Conservation (phyloP, 148 eudicot genomes). For the Simmondsia chinensis region DNA sequence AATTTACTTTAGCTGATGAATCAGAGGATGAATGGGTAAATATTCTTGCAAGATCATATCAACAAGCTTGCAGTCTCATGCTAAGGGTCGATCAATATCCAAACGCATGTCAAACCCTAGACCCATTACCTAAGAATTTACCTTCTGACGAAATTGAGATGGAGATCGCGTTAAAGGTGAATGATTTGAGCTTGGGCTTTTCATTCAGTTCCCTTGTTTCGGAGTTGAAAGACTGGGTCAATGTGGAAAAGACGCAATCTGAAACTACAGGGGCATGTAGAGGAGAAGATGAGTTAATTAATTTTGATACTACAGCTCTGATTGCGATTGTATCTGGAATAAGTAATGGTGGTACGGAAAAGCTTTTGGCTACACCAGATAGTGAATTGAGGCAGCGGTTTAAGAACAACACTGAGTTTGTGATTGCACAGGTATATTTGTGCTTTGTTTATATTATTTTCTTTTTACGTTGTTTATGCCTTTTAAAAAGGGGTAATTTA, state of each 20-base stretch:
- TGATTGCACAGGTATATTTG: conserved; percentile 63
- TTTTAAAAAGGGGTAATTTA: too few relatives aligned
- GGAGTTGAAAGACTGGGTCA: conserved; percentile 31
- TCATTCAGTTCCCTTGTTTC: conserved; percentile 43
- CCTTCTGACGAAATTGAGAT: conserved; percentile 8
- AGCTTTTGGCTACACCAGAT: conserved; percentile 62
- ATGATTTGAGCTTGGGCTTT: conserved; percentile 14
- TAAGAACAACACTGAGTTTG: conserved; percentile 69
- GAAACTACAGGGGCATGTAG: conserved; percentile 4
- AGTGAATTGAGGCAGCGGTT: conserved; percentile 48
- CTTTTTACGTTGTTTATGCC: too few relatives aligned
- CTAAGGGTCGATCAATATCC: conserved; percentile 29
- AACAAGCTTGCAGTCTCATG: conserved; percentile 36
- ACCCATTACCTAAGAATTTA: conserved; percentile 7
- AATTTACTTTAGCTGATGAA: conserved; percentile 31
- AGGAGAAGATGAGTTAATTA: conserved; percentile 32
- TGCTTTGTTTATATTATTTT: neutral
- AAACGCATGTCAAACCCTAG: conserved; percentile 15
- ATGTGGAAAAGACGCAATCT: conserved; percentile 10
- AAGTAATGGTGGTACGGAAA: conserved; percentile 61
- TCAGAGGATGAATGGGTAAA: conserved; percentile 64
- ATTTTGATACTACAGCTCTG: conserved; percentile 92
- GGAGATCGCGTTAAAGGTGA: conserved; percentile 5
- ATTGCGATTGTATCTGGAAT: conserved; percentile 83
- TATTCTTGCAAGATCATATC: conserved; percentile 42